Conservation (phyloP, 345 rosid genomes). For the Sonneratia caseolaris region DNA sequence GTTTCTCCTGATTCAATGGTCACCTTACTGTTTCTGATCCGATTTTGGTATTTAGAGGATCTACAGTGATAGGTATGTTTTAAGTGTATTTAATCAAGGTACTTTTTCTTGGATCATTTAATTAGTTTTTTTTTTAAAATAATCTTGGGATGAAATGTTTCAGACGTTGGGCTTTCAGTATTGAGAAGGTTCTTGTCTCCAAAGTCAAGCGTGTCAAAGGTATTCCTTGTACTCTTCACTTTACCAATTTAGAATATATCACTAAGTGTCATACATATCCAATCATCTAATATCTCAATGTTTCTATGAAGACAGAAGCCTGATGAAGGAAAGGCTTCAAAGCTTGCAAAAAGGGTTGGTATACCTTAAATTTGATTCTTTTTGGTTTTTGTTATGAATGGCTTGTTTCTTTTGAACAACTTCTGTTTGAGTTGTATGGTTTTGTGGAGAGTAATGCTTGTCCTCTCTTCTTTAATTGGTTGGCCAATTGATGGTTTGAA, state of each 20-base stretch:
- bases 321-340: constrained; percentile 59
- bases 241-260: constrained; percentile 8
- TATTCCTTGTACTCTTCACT: constrained; percentile 22
- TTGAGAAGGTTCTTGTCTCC: constrained; percentile 76
- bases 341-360: constrained; percentile 91
- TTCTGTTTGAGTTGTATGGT: background rate
- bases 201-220: constrained; percentile 39
- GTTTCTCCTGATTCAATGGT: background rate
- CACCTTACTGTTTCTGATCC: background rate
- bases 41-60: background rate
- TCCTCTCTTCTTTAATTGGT: constrained; percentile 1
- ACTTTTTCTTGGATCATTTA: background rate
- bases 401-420: background rate
- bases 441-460: background rate
- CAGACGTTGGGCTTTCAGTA: constrained; percentile 93
- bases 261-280: constrained; percentile 6
- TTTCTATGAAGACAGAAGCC: constrained; percentile 70
- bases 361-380: constrained; percentile 7
- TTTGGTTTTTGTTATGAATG: background rate
- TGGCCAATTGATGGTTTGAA: constrained; percentile 5
- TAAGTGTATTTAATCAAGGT: background rate
- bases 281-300: constrained; percentile 37
- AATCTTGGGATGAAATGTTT: constrained; percentile 15
- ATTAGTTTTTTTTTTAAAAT: background rate
- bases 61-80: background rate